These are phyloP conservation scores for Diutina catenulata DNA, from an alignment of 1,139 yeast genomes.

Conservation along the genomic window DNA sequence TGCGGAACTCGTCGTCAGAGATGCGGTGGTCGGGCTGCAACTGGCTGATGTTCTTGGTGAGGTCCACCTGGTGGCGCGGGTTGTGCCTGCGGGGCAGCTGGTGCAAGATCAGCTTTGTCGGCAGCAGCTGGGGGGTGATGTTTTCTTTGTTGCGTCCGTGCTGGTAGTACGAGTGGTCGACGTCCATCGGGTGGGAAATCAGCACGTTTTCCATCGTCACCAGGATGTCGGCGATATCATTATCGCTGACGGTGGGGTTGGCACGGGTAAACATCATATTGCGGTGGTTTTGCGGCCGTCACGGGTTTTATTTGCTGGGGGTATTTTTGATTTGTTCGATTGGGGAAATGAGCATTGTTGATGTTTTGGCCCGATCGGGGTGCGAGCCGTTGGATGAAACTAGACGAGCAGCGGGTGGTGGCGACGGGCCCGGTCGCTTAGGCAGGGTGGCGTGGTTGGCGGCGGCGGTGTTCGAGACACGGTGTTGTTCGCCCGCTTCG, in stretches of 20 bases:
- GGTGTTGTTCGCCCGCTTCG: no score
- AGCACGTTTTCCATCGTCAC: slow-evolving; percentile 37
- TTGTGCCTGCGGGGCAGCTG: slow-evolving; percentile 17
- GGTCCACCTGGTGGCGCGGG: slow-evolving; percentile 10
- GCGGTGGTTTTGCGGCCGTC: no score
- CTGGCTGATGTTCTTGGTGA: slow-evolving; percentile 25
- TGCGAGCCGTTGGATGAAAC: no score
- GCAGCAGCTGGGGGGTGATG: slow-evolving; percentile 32
- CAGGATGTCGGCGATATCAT: slow-evolving; percentile 20
- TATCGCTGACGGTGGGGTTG: slow-evolving; percentile 1
- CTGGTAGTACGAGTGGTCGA: slow-evolving; percentile 22
- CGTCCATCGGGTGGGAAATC: slow-evolving; percentile 27
- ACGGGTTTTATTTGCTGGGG: no score
- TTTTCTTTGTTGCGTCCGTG: slow-evolving; percentile 27
- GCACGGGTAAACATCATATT: no score
- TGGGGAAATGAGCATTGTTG: no score
- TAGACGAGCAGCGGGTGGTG: no score
- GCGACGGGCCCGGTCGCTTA: no score
- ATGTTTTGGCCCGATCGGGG: no score
- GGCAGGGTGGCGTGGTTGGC: no score
- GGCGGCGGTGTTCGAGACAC: no score
- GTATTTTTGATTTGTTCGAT: no score
- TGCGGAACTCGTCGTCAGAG: slow-evolving; percentile 35
- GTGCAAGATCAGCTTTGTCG: slow-evolving; percentile 30
- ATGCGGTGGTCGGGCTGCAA: slow-evolving; percentile 20